These are phyloP conservation scores for Oryza officinalis DNA, from an alignment of 176 grass and related monocot genomes.

Conservation along the genomic window DNA sequence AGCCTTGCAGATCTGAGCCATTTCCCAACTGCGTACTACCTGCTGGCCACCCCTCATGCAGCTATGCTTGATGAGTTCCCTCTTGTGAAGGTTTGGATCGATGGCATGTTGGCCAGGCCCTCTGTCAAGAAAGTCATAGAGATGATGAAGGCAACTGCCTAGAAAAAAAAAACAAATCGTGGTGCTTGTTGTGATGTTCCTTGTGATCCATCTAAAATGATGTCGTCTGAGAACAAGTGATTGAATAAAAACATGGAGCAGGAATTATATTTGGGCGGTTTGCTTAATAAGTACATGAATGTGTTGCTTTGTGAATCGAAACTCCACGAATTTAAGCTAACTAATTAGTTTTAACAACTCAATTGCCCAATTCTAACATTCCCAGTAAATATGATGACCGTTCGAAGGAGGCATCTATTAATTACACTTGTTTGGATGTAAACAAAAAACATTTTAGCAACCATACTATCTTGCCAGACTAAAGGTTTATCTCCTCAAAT, in stretches of 20 bases:
- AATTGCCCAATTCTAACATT: no score
- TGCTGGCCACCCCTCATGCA: neutral
- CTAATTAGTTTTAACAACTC: neutral
- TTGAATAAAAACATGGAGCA: neutral
- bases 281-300: neutral
- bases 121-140: neutral
- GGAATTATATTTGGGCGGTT: neutral
- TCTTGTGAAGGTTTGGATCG: neutral
- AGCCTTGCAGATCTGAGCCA: slow-evolving; percentile 28
- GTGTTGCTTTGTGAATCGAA: neutral
- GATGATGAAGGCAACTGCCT: slow-evolving; percentile 2
- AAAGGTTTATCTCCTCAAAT: no score
- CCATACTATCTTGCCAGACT: no score
- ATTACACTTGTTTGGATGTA: no score
- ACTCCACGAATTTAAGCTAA: neutral
- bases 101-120: neutral
- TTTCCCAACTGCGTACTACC: neutral
- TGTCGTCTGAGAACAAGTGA: neutral
- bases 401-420: no score
- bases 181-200: neutral
- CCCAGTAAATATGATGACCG: no score
- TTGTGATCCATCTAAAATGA: neutral
- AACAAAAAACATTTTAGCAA: no score
- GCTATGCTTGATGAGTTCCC: neutral
- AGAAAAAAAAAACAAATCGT: neutral